Percentiles rank a stretch among this genome's conserved stretches.
These are phyloP conservation scores for Rhizopogon vulgaris DNA, from an alignment of 768 basidiomycete genomes.

Conservation along the genomic window DNA sequence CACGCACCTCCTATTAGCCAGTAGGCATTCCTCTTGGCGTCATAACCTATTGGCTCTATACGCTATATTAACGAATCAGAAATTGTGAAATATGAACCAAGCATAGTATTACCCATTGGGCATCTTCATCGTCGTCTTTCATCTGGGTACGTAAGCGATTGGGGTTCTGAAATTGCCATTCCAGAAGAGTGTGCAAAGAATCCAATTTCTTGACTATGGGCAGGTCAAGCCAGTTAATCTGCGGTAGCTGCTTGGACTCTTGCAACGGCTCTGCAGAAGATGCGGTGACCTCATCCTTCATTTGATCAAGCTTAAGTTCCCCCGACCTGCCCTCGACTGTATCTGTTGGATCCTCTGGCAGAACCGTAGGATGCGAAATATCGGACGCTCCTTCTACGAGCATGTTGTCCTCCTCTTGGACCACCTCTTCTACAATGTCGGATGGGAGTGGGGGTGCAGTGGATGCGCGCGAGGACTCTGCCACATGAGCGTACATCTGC, in stretches of 20 bases:
- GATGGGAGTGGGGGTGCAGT: conserved; percentile 14
- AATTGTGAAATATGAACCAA: background rate
- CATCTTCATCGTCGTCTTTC: conserved; percentile 74
- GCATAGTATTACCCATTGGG: conserved; percentile 59
- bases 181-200: conserved; percentile 62
- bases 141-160: conserved; percentile 62
- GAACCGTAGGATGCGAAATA: conserved; percentile 2
- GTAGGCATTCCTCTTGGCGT: conserved; percentile 71
- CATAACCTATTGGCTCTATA: conserved; percentile 81
- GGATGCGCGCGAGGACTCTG: conserved; percentile 26
- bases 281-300: conserved; percentile 21
- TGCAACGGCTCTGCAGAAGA: conserved; percentile 9
- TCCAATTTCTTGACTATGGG: conserved; percentile 70
- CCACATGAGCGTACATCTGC: conserved; percentile 15
- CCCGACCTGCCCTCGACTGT: background rate
- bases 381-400: conserved; percentile 12
- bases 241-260: conserved; percentile 25
- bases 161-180: conserved; percentile 87
- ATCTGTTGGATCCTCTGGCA: background rate
- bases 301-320: background rate
- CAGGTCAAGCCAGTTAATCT: conserved; percentile 66
- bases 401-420: conserved; percentile 3
- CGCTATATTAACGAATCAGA: conserved; percentile 42
- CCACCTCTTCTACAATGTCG: conserved; percentile 5
- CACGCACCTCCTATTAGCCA: conserved; percentile 77